Evolutionary conservation across 768 basidiomycete genomes (phyloP).

Genomic region (Paxillus involutus): DNA sequence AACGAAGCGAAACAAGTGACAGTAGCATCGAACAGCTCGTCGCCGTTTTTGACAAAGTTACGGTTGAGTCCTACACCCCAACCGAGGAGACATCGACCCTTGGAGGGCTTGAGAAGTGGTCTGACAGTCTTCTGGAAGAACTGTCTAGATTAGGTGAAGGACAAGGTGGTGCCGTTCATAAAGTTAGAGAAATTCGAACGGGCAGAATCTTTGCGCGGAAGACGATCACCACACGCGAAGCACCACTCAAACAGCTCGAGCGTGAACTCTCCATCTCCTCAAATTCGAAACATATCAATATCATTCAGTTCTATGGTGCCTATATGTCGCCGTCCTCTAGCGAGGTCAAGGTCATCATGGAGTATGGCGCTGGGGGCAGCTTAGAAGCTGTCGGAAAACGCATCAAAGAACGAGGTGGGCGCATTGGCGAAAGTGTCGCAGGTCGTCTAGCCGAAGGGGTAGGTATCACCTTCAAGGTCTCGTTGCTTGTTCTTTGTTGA

Average conservation of each 20-base stretch:
- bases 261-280: slow-evolving; percentile 92
- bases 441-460: slow-evolving; percentile 94
- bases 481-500: slow-evolving; percentile 4
- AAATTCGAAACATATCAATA: slow-evolving; percentile 80
- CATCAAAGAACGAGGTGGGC: slow-evolving; percentile 73
- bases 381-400: slow-evolving; percentile 87
- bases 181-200: slow-evolving; percentile 82
- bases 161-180: slow-evolving; percentile 94
- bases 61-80: slow-evolving; percentile 33
- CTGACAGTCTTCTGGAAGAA: slow-evolving; percentile 75
- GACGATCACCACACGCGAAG: slow-evolving; percentile 88
- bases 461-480: slow-evolving; percentile 27
- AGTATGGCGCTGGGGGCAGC: slow-evolving; percentile 83
- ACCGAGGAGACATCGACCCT: slow-evolving; percentile 34
- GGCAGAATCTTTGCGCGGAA: slow-evolving; percentile 89
- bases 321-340: slow-evolving; percentile 85
- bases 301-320: slow-evolving; percentile 90
- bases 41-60: slow-evolving; percentile 28
- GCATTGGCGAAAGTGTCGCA: slow-evolving; percentile 85
- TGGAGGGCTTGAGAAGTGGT: slow-evolving; percentile 42
- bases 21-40: slow-evolving; percentile 38
- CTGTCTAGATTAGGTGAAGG: slow-evolving; percentile 86
- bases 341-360: slow-evolving; percentile 96
- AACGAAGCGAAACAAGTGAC: slow-evolving; percentile 26
- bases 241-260: slow-evolving; percentile 88